A percentile compares a stretch with the other conserved stretches of the same genome.
phyloP scores from a whole-genome alignment of 192 early-diverging fungal genomes.

The Tieghemiomyces parasiticus region DNA sequence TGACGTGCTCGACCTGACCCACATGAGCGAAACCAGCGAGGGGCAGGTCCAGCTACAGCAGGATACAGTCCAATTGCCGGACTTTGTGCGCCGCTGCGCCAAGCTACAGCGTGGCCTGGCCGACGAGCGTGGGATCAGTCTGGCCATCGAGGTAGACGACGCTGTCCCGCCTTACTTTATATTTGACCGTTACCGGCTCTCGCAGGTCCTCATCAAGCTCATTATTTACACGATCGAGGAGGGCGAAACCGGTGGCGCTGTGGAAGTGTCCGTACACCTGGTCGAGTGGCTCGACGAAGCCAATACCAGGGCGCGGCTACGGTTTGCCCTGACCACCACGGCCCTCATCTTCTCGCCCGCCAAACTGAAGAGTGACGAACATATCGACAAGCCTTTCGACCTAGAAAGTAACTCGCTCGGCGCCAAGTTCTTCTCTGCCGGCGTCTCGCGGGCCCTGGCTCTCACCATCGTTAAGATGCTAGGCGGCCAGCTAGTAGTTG shows the following conservation, averaged over 20 bases:
- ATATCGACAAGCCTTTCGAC: constrained; percentile 5
- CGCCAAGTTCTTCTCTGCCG: constrained; percentile 13
- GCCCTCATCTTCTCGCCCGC: not conserved
- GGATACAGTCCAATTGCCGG: constrained; percentile 7
- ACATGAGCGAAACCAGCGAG: constrained; percentile 12
- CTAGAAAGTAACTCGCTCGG: constrained; percentile 12
- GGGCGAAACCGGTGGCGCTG: constrained; percentile 2
- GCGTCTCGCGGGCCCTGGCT: constrained; percentile 12
- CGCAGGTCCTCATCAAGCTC: constrained; percentile 14
- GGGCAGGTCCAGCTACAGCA: constrained; percentile 14
- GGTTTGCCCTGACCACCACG: not conserved
- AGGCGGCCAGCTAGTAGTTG: constrained; percentile 11
- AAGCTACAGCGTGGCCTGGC: constrained; percentile 10
- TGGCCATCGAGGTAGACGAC: constrained; percentile 9
- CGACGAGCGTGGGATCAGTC: not conserved
- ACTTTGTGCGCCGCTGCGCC: constrained; percentile 10
- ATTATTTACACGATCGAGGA: constrained; percentile 16
- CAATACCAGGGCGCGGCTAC: not conserved
- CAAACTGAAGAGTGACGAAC: not conserved
- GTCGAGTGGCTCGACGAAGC: too few relatives aligned
- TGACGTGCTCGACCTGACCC: constrained; percentile 17
- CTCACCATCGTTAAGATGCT: constrained; percentile 13
- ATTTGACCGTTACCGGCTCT: constrained; percentile 11
- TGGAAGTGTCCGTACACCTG: not conserved
- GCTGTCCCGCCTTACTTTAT: constrained; percentile 13